Evolutionary conservation across 371 early-diverging fungal species (phyloP).

Genomic region (Mortierella sp.): DNA sequence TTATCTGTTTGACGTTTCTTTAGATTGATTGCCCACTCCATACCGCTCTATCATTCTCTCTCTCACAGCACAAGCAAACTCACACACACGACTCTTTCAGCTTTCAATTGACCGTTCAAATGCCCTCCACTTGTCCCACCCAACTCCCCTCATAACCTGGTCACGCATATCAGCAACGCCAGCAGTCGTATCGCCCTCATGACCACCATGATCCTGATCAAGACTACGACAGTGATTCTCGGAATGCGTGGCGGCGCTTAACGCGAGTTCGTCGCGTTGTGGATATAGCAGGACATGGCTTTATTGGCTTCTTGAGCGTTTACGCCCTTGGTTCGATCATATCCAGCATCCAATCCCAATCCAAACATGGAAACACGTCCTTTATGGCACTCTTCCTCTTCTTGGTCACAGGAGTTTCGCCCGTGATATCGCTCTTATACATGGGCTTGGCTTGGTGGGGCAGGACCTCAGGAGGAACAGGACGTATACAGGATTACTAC

Average conservation of each 20-base stretch:
- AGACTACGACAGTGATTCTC: neutral
- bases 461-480: slow-evolving; percentile 9
- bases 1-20: no score
- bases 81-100: no score
- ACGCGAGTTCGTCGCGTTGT: slow-evolving; percentile 3
- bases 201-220: neutral
- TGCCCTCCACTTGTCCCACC: no score
- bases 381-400: slow-evolving; percentile 22
- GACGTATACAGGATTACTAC: neutral
- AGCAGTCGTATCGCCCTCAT: neutral
- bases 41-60: no score
- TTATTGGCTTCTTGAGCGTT: slow-evolving; percentile 16
- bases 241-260: neutral
- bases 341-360: slow-evolving; percentile 14
- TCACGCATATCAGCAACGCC: slow-evolving; percentile 9
- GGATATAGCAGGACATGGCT: slow-evolving; percentile 24
- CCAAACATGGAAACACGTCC: slow-evolving; percentile 7
- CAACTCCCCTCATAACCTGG: slow-evolving; percentile 1
- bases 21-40: no score
- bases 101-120: no score
- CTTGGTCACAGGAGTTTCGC: slow-evolving; percentile 15
- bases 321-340: slow-evolving; percentile 26
- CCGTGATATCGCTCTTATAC: slow-evolving; percentile 15
- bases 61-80: no score
- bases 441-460: slow-evolving; percentile 33